phyloP scores from a whole-genome alignment of 2,329 filamentous ascomycete species.

The Thermothelomyces thermophilus region DNA sequence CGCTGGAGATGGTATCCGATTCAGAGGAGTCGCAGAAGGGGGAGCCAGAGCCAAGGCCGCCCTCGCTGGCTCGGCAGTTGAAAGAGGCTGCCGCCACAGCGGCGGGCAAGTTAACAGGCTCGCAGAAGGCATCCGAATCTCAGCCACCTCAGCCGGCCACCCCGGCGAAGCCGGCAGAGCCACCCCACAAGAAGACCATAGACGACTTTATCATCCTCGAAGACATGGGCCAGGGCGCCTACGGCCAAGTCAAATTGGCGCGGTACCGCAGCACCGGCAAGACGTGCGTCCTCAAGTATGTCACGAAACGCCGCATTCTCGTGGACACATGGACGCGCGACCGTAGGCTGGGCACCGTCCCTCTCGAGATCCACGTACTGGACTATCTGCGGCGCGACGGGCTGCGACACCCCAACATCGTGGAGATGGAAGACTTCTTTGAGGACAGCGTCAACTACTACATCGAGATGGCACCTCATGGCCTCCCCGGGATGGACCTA shows the following conservation, averaged over 20 bases:
- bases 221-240: conserved; percentile 97
- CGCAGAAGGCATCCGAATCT: conserved; percentile 21
- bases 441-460: conserved; percentile 91
- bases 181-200: conserved; percentile 62
- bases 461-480: conserved; percentile 96
- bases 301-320: conserved; percentile 91
- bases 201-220: conserved; percentile 87
- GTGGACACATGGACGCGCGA: conserved; percentile 98
- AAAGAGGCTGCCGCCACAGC: conserved; percentile 51
- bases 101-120: conserved; percentile 46
- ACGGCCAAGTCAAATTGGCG: conserved; percentile 93
- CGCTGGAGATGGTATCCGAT: conserved; percentile 50
- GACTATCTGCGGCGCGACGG: conserved; percentile 80
- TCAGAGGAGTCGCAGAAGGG: conserved; percentile 42
- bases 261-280: conserved; percentile 73
- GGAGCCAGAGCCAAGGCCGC: conserved; percentile 27
- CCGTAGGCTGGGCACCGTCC: conserved; percentile 85
- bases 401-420: conserved; percentile 60
- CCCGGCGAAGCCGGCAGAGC: conserved; percentile 32
- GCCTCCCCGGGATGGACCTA: conserved; percentile 92
- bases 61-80: conserved; percentile 49
- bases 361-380: conserved; percentile 92
- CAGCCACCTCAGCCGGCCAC: conserved; percentile 30
- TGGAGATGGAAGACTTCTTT: conserved; percentile 68
- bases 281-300: conserved; percentile 94